These are phyloP conservation scores for Hamamelis virginiana DNA, from an alignment of 164 flowering plant species.

Conservation along the genomic window DNA sequence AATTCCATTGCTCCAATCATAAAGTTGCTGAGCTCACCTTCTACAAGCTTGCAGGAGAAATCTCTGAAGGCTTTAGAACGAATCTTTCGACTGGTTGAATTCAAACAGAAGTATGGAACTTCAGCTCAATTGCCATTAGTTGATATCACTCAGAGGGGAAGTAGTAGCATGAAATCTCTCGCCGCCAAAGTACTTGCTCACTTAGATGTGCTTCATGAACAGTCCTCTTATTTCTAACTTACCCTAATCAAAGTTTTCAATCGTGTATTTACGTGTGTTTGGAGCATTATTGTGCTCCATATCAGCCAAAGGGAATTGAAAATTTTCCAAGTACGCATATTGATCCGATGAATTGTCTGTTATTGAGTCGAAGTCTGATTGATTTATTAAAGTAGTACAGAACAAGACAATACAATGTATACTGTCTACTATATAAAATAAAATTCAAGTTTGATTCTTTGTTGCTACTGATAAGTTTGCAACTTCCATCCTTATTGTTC, in stretches of 20 bases:
- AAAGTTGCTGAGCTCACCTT: conserved; percentile 36
- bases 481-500: too few species aligned
- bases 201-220: conserved; percentile 50
- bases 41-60: conserved; percentile 45
- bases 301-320: too few species aligned
- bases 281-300: too few species aligned
- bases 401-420: too few species aligned
- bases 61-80: conserved; percentile 47
- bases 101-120: conserved; percentile 44
- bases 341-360: not conserved
- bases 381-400: too few species aligned
- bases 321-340: not conserved
- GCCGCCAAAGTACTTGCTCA: conserved; percentile 58
- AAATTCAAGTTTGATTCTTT: too few species aligned
- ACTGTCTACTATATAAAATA: too few species aligned
- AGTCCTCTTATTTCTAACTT: conserved; percentile 55
- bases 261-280: not conserved
- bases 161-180: conserved; percentile 35
- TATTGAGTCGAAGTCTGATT: too few species aligned
- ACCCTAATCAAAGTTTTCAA: not conserved
- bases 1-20: conserved; percentile 43
- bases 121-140: conserved; percentile 50
- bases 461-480: too few species aligned
- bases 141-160: conserved; percentile 58
- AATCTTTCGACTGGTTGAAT: conserved; percentile 42